phyloP scores from a whole-genome alignment of 441 rosid species.

The Croton setiger region DNA sequence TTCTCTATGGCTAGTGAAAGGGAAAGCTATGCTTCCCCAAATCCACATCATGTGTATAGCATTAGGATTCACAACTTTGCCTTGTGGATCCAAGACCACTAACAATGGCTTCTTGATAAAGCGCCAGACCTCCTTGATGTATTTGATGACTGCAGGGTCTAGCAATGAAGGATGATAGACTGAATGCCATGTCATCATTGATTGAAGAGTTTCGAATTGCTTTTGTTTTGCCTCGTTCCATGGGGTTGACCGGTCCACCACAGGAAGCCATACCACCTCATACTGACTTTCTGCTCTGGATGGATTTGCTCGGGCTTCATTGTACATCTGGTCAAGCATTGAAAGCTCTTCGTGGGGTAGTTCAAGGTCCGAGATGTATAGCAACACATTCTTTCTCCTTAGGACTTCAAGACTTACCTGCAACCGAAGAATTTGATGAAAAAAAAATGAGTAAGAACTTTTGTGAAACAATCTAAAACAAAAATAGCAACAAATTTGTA shows the following conservation, averaged over 20 bases:
- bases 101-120: constrained; percentile 73
- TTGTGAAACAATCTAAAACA: background rate
- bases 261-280: constrained; percentile 83
- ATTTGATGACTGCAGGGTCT: constrained; percentile 51
- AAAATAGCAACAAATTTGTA: constrained; percentile 17
- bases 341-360: constrained; percentile 55
- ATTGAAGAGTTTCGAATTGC: constrained; percentile 48
- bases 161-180: constrained; percentile 56
- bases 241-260: constrained; percentile 45
- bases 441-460: too few species aligned
- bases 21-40: constrained; percentile 74
- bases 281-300: constrained; percentile 44
- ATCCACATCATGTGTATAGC: constrained; percentile 92
- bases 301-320: constrained; percentile 40
- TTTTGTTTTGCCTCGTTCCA: constrained; percentile 42
- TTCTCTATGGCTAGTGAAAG: constrained; percentile 65
- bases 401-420: constrained; percentile 68
- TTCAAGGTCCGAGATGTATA: constrained; percentile 72
- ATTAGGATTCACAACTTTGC: constrained; percentile 62
- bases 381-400: constrained; percentile 64
- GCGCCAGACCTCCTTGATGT: constrained; percentile 63
- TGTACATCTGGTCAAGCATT: constrained; percentile 53
- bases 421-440: background rate
- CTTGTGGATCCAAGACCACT: constrained; percentile 78
- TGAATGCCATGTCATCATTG: constrained; percentile 67